phyloP scores from a whole-genome alignment of 768 basidiomycete genomes.

The Tubosaeta brunneosetosa region DNA sequence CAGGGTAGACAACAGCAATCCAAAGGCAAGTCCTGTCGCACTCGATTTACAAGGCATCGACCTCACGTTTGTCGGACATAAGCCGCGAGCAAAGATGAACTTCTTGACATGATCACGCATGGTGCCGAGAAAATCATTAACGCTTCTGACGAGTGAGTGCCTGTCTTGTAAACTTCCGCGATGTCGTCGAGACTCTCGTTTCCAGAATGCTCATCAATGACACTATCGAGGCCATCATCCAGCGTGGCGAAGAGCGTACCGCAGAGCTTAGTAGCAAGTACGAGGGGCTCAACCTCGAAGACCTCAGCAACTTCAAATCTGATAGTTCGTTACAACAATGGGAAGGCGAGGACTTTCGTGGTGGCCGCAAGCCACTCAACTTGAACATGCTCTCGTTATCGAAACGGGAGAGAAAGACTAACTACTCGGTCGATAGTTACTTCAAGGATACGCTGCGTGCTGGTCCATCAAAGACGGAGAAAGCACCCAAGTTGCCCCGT shows the following conservation, averaged over 20 bases:
- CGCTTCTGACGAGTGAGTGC: constrained; percentile 60
- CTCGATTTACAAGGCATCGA: neutral
- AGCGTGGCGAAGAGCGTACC: constrained; percentile 86
- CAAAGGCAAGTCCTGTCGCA: constrained; percentile 51
- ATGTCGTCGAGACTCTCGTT: neutral
- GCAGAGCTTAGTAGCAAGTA: constrained; percentile 87
- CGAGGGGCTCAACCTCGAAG: constrained; percentile 87
- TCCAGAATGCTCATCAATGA: constrained; percentile 70
- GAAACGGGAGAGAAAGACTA: constrained; percentile 90
- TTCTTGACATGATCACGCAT: constrained; percentile 97
- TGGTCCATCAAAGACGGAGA: constrained; percentile 74
- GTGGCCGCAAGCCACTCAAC: constrained; percentile 66
- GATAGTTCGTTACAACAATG: constrained; percentile 89
- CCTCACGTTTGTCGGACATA: constrained; percentile 3
- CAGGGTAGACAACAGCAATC: constrained; percentile 82
- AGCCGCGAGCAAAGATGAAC: constrained; percentile 93
- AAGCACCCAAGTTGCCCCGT: constrained; percentile 75
- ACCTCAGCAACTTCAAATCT: constrained; percentile 94
- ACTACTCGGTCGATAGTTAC: constrained; percentile 93
- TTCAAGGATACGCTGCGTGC: constrained; percentile 88
- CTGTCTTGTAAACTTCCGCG: neutral
- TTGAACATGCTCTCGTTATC: constrained; percentile 81
- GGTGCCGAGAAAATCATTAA: constrained; percentile 97
- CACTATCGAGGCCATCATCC: constrained; percentile 93
- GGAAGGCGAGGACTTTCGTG: constrained; percentile 92